Evolutionary conservation across 2,329 filamentous ascomycete species (phyloP), one percentile per base, ranked within the genome.

Genomic region (Ceratocystis variospora): DNA sequence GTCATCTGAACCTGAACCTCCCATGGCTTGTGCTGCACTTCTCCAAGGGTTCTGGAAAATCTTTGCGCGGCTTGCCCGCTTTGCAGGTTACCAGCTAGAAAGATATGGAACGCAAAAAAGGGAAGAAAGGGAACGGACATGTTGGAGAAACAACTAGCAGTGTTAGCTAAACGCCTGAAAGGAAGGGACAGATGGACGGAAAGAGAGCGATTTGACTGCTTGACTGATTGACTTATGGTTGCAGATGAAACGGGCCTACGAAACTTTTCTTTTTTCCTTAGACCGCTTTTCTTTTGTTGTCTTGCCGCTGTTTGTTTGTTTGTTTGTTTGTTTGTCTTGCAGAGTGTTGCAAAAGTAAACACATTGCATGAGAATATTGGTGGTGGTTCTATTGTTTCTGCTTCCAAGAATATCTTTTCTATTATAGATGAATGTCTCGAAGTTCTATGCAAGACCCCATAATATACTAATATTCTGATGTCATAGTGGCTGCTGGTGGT

Each of bases 11-110:
- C 15, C 28, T 59, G 15, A n/a, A n/a, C 28, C 55, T 25, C 7
- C 2, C 28, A 59, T 19, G 55, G 55, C 33, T 59, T 2, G 55
- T 59, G 55, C 55, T 33, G 55, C 12, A 22, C n/a, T 37, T 31
- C 55, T 17, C 55, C 17, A n/a, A 41, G 55, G 55, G 55, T 19
- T 59, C 55, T 59, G 55, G 55, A 59, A 59, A 59, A 19, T 19
- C 28, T 37, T 59, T 37, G 22, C 28, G 33, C 28, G 28, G 8
- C 6, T 15, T 25, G 10, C 12, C 19, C 17, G 46, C 46, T n/a
- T 15, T 19, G 17, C 17, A 15, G 46, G 17, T 48, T 2, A 48
- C 17, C 3, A 15, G 7, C 48, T 22, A 53, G 25, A 53, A 3
- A 25, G 48, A 15, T 12, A 5, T 8, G n/a, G 22, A 31, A 37